Conservation (phyloP, 2,329 filamentous ascomycete species). For the Diatrype stigma region DNA sequence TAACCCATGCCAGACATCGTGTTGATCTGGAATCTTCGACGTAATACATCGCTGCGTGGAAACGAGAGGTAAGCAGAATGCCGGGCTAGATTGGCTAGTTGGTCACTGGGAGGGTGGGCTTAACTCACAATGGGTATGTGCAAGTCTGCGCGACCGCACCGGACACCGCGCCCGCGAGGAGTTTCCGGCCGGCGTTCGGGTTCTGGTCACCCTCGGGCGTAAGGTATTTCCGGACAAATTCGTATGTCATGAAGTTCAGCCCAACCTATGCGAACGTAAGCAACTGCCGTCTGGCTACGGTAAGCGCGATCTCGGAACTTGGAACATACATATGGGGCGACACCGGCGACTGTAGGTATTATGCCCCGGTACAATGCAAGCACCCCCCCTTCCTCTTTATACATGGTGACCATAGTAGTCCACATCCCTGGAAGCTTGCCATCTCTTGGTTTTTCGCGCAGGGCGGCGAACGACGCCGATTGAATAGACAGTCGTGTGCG, state of each 20-base stretch:
- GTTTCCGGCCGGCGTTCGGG: slow-evolving; percentile 73
- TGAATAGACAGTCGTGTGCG: slow-evolving; percentile 95
- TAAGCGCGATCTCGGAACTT: not conserved
- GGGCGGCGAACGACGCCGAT: slow-evolving; percentile 84
- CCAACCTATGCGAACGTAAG: slow-evolving; percentile 59
- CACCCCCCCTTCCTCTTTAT: slow-evolving; percentile 83
- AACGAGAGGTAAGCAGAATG: slow-evolving; percentile 10
- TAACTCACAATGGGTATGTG: slow-evolving; percentile 91
- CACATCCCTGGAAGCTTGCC: slow-evolving; percentile 85
- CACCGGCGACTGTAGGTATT: slow-evolving; percentile 86
- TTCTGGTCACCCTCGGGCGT: slow-evolving; percentile 86
- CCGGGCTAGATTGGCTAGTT: not conserved
- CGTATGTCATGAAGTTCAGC: slow-evolving; percentile 98
- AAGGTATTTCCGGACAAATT: slow-evolving; percentile 76
- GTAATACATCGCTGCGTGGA: slow-evolving; percentile 71
- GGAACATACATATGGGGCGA: slow-evolving; percentile 77
- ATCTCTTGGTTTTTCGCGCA: slow-evolving; percentile 56
- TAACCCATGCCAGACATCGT: slow-evolving; percentile 99
- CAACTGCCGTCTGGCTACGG: slow-evolving; percentile 4
- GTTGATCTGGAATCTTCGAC: slow-evolving; percentile 95
- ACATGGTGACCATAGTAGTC: slow-evolving; percentile 76
- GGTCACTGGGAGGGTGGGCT: too few relatives aligned
- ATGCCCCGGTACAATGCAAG: slow-evolving; percentile 90
- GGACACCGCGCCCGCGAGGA: slow-evolving; percentile 88
- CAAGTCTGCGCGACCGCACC: slow-evolving; percentile 94